phyloP scores from a whole-genome alignment of 441 rosid species.

The Erodium trifolium region DNA sequence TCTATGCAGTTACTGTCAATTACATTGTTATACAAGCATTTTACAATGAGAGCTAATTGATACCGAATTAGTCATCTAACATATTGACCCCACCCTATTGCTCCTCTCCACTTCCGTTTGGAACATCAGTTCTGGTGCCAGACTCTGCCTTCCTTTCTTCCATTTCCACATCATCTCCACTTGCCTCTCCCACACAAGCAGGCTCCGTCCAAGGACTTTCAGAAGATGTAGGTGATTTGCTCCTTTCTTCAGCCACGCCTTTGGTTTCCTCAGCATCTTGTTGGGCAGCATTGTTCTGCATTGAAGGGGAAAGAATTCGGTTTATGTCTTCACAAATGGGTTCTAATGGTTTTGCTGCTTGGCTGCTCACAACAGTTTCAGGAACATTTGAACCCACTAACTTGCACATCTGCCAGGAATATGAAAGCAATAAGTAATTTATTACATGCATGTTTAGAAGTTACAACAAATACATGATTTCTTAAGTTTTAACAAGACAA shows the following conservation, averaged over 20 bases:
- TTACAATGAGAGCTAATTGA: too few species aligned
- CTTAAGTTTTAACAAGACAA: background rate
- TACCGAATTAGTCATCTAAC: too few species aligned
- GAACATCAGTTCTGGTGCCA: too few species aligned
- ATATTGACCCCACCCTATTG: too few species aligned
- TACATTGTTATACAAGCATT: too few species aligned
- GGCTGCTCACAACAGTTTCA: constrained; percentile 34
- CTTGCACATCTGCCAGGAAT: constrained; percentile 52
- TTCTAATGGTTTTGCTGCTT: constrained; percentile 42
- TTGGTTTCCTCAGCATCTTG: background rate
- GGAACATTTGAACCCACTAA: constrained; percentile 40
- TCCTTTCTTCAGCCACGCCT: background rate
- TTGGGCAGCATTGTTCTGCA: constrained; percentile 9
- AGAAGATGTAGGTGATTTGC: background rate
- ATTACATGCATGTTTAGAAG: too few species aligned
- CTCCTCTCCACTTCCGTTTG: too few species aligned
- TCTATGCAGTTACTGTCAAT: too few species aligned
- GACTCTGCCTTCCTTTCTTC: too few species aligned
- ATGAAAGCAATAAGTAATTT: background rate
- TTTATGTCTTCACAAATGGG: constrained; percentile 29
- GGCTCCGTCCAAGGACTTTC: background rate
- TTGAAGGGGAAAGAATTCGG: constrained; percentile 34
- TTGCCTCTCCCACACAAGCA: too few species aligned
- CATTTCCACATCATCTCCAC: too few species aligned
- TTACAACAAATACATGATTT: background rate